Evolutionary conservation across 2,329 filamentous ascomycete species (phyloP).

Genomic region (Albifimbria verrucaria): DNA sequence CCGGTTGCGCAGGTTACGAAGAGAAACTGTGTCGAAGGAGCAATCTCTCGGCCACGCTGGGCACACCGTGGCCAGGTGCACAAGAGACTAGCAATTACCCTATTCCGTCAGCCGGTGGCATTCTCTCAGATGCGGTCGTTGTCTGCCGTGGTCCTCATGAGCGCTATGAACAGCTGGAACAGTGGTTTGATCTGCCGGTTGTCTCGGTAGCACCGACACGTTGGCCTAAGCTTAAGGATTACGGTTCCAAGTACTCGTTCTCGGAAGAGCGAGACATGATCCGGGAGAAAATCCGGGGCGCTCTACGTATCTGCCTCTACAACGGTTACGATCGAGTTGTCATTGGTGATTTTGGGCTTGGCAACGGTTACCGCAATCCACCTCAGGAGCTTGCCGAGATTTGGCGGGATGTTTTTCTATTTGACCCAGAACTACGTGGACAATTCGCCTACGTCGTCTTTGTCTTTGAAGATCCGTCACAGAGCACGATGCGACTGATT

Average conservation of each 20-base stretch:
- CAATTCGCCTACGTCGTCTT: slow-evolving; percentile 62
- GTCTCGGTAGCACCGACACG: slow-evolving; percentile 70
- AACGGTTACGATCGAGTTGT: slow-evolving; percentile 55
- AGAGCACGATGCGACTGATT: slow-evolving; percentile 52
- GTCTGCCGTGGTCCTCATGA: slow-evolving; percentile 70
- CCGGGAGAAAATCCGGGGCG: slow-evolving; percentile 67
- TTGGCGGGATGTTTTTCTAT: slow-evolving; percentile 63
- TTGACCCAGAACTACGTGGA: slow-evolving; percentile 59
- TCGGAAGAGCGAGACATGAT: slow-evolving; percentile 68
- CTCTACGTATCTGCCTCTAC: slow-evolving; percentile 66
- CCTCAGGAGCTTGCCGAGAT: slow-evolving; percentile 62
- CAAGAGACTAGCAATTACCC: slow-evolving; percentile 59
- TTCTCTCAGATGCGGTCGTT: slow-evolving; percentile 68
- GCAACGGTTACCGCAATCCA: slow-evolving; percentile 62
- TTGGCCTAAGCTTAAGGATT: slow-evolving; percentile 68
- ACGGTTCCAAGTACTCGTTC: slow-evolving; percentile 69
- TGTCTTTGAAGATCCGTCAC: slow-evolving; percentile 56
- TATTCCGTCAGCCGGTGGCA: slow-evolving; percentile 65
- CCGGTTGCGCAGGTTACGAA: slow-evolving; percentile 45
- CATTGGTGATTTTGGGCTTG: slow-evolving; percentile 63
- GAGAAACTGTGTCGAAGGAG: slow-evolving; percentile 73
- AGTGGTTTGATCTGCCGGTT: slow-evolving; percentile 62
- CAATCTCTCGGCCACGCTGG: slow-evolving; percentile 67
- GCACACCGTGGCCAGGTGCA: slow-evolving; percentile 53
- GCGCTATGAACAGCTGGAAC: slow-evolving; percentile 54